Base-by-base conservation (phyloP, 108 stramenopile genomes). In the Parmales sp. region DNA sequence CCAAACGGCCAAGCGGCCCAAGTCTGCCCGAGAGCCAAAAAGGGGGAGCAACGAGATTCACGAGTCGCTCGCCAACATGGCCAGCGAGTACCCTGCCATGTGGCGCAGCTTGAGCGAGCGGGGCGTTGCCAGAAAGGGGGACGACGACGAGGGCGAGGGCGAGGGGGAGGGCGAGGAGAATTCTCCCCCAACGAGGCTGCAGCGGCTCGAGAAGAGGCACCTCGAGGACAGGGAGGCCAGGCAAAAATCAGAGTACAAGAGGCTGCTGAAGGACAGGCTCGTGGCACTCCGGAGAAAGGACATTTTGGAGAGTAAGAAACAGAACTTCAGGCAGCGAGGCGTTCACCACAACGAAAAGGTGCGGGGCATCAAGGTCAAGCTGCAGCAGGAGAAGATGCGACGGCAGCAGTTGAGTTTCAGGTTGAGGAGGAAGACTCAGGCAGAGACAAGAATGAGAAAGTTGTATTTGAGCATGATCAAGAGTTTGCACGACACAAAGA, bases 191-290 rank as follows among this genome's bases (percentile, higher is more conserved):
- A 31, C n/a, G n/a, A 26, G 54, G 28, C 29, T 60, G 31, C 31
- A 25, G 54, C 54, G 18, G 3, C 31, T 31, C 28, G 54, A 60
- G 54, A 60, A 60, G 54, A 26, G 54, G 28, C 29, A 34, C 54
- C 29, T 13, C 3, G 54, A 60, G 2, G 31, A 60, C 31, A 9
- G 54, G n/a, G 54, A 60, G 28, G 54, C 54, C 54, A 60, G 36
- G 54, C 11, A 60, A 9, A 60, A 60, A 31, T 13, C 28, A 28
- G 54, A 60, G 31, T 60, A 60, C 54, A 2, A 31, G 7, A 60
- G 54, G 54, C 11, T 60, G 54, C 54, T 60, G n/a, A 60, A 60
- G 54, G 54, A 60, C 54, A 7, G 54, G 22, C 26, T 60, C n/a
- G 20, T 20, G 31, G 54, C 54, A 1, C 54, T 60, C 7, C 29